Percentiles rank a stretch among this genome's conserved stretches.
Evolutionary conservation across 78 protist genomes (phyloP).

Genomic region (Dictyostelium intermedium): DNA sequence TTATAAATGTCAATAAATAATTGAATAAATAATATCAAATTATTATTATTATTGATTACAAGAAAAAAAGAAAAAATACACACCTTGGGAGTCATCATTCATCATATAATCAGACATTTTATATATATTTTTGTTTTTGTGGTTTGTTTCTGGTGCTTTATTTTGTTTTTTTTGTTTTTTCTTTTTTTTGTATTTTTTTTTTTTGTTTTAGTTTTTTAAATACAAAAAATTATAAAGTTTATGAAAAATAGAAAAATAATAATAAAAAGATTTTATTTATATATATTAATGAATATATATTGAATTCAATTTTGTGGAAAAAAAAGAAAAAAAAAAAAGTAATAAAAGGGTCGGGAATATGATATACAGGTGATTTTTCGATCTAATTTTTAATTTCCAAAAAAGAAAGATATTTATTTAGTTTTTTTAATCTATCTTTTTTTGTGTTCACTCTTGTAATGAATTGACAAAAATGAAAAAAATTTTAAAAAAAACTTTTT

Average conservation of each 20-base stretch:
- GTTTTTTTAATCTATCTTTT: neutral
- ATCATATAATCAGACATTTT: slow-evolving; percentile 47
- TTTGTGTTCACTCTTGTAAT: slow-evolving; percentile 6
- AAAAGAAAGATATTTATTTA: neutral
- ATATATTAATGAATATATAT: neutral
- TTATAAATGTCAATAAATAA: neutral
- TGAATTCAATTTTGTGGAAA: neutral
- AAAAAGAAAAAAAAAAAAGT: neutral
- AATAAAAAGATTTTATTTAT: neutral
- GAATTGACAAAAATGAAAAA: neutral
- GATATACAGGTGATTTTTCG: neutral
- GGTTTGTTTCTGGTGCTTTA: neutral
- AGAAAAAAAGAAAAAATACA: neutral
- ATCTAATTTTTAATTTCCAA: neutral
- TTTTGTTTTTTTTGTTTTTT: neutral
- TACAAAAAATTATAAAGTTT: neutral
- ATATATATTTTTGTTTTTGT: neutral
- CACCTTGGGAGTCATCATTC: slow-evolving; percentile 45
- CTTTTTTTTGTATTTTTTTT: neutral
- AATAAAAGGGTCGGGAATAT: neutral
- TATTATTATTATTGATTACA: too few species aligned
- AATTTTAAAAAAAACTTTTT: neutral
- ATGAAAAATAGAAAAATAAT: neutral
- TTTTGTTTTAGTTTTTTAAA: neutral
- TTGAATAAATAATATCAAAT: neutral